Base-by-base conservation (phyloP, 345 rosid species). In the Sonneratia alba region DNA sequence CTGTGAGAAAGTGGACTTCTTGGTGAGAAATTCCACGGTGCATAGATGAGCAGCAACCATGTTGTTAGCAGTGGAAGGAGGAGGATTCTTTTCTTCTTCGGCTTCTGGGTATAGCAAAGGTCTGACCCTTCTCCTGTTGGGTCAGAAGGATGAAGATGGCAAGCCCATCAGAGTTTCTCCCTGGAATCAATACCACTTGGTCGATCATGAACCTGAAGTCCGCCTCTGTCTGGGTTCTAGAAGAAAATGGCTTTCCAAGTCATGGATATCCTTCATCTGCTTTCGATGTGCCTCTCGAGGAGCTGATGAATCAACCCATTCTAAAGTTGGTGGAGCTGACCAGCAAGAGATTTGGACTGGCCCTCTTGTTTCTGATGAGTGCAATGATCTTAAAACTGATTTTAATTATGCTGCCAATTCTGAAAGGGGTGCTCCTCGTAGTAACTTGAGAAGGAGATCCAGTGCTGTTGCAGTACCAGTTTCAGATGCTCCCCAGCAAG, bases 41-140 rank as follows among this genome's bases (percentile, higher is more conserved):
- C 70, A 56, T 76, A 83, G 87, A 90, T 95, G 97, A 87, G 83
- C 84, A 83, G 84, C 78, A 86, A 89, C 81, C 85, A 95, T 95
- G 99, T 88, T 95, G 88, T 85, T 92, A 73, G 92, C 94, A 82
- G 94, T 89, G 75, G 97, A 92, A 92, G 98, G 98, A 87, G 97
- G 99, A 77, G 91, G 97, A 67, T 92, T 95, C 82, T 95, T 95
- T 90, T 92, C 96, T 84, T 85, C 97, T 80, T 92, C 99, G 71
- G 96, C 98, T 74, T 92, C 96, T 74, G 97, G 99, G 84, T 90
- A 87, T 90, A 92, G 92, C 73, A 90, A 90, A 77, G 97, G 97
- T 42, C 73, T 95, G 77, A 77, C 97, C 85, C 97, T 95, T 83
- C 96, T 95, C 76, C 83, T 95, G 71, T 77, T 93, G 83, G 91